Percentiles rank a stretch among this genome's conserved stretches.
Evolutionary conservation across 176 grass and related monocot species (phyloP).

Genomic region (Aegilops bicornis): DNA sequence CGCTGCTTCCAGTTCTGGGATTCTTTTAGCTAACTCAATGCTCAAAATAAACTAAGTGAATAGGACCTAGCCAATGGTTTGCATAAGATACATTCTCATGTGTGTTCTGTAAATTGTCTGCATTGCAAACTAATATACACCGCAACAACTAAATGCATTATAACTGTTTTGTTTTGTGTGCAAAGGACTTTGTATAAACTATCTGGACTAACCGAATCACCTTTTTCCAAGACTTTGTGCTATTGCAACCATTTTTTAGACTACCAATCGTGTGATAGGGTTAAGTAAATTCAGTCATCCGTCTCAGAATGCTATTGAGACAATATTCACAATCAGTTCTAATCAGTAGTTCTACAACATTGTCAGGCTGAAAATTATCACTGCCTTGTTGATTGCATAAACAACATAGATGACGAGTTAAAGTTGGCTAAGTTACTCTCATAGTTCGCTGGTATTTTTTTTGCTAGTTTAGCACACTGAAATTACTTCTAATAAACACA

Average conservation of each 20-base stretch:
- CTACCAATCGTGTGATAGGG: neutral
- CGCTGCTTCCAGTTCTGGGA: no score
- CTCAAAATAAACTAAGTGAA: no score
- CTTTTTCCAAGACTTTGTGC: neutral
- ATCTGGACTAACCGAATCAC: neutral
- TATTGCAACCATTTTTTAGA: neutral
- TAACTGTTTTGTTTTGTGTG: neutral
- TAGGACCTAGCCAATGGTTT: no score
- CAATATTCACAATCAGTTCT: neutral
- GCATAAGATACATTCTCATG: no score
- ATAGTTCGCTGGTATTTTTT: neutral
- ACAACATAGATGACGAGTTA: neutral
- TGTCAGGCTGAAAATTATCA: neutral
- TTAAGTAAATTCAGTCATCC: neutral
- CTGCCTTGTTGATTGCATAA: neutral
- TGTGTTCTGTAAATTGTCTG: neutral
- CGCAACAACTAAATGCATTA: neutral
- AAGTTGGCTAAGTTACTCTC: neutral
- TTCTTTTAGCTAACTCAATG: no score
- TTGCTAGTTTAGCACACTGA: neutral
- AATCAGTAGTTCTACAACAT: neutral
- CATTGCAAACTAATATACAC: neutral
- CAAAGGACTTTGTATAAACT: neutral
- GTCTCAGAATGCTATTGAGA: neutral
- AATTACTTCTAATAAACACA: neutral